Conservation (phyloP, 1,139 yeast species). For the Geotrichum candidum region DNA sequence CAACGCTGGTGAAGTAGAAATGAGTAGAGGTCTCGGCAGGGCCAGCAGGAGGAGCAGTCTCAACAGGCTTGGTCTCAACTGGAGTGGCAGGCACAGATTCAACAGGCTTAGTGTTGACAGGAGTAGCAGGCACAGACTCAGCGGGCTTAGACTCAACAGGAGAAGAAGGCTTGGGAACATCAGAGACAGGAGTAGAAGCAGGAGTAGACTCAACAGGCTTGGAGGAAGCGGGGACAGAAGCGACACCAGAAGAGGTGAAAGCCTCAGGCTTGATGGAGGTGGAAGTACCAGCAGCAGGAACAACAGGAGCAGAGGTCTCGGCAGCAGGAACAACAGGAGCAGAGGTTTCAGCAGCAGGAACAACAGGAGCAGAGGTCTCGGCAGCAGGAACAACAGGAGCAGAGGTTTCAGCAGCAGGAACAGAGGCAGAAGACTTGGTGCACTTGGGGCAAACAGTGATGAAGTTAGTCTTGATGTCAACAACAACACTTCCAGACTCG, state of each 20-base stretch:
- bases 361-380: not conserved
- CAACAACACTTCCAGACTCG: not conserved
- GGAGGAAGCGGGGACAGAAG: not conserved
- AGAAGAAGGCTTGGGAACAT: too few species aligned
- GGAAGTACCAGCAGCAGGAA: not conserved
- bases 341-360: constrained; percentile 3
- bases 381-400: not conserved
- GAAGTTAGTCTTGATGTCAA: not conserved
- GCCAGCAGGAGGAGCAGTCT: too few species aligned
- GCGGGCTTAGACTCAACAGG: not conserved
- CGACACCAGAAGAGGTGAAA: too few species aligned
- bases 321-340: constrained; percentile 8
- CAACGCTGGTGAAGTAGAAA: not conserved
- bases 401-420: not conserved
- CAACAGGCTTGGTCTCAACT: not conserved
- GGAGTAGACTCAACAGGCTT: not conserved
- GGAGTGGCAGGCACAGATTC: not conserved
- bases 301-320: constrained; percentile 10
- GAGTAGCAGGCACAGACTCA: too few species aligned
- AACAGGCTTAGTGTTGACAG: not conserved
- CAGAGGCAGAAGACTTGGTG: not conserved
- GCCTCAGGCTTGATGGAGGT: not conserved
- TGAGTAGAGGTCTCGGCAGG: too few species aligned
- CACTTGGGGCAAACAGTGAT: constrained; percentile 1
- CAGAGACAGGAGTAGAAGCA: not conserved